Evolutionary conservation across 2,329 filamentous ascomycete genomes (phyloP), one percentile per base, ranked within the genome.

Genomic region (Neocatenulostroma microsporum): DNA sequence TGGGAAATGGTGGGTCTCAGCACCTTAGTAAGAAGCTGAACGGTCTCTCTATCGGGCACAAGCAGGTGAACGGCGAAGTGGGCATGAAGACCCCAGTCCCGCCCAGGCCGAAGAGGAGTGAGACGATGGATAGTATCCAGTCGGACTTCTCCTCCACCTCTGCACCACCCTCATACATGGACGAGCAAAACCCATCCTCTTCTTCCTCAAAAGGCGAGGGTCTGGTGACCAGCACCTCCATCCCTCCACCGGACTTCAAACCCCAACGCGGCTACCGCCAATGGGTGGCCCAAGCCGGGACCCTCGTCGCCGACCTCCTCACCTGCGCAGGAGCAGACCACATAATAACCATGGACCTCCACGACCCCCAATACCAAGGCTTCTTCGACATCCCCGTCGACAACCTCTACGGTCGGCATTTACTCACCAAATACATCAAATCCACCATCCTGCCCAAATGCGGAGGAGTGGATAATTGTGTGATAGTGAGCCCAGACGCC

Each of bases 261-360:
- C 80, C 85, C 14, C 88, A 89, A 58, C 85, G 88, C 6, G 91
- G 91, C 34, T 98, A 98, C 63, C 91, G 91, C 68, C 86, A 94
- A 67, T 98, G 91, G 91, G 89, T 98, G 46, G 91, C 91, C 15
- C 91, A 96, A 66, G 88, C 91, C 27, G 91, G 91, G 42, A 96
- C 88, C 20, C 73, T 96, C 37, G 93, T 95, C 67, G 89, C 89
- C 40, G 95, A 96, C 66, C 95, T 96, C 88, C 73, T 96, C 38
- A 86, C 94, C 62, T 93, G 87, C 2, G 88, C 88, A 28, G 89
- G 89, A 39, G 94, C 86, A 63, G 87, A 87, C 61, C 84, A 88
- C 59, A 82, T 94, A 53, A 94, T 95, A 50, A 95, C 88, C 13
- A 94, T 95, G 85, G 88, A 95, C 57, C 73, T 95, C 40, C 88